Evolutionary conservation across 352 stramenopile species (phyloP), one percentile per base, ranked within the genome.

Genomic region (Globisporangium echinulatum): DNA sequence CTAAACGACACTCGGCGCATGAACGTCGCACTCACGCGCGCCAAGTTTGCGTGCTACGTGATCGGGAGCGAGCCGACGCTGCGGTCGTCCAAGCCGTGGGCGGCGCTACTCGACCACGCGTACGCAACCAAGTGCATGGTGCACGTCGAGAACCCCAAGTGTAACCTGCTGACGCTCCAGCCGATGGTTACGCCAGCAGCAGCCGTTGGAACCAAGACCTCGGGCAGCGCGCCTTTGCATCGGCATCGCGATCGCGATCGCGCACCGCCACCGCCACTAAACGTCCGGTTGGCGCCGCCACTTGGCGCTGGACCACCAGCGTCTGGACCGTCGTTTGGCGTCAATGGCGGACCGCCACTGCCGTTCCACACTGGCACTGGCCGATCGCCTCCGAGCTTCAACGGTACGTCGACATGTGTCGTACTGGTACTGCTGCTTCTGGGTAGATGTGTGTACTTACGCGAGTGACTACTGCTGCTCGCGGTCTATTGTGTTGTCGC

Each of bases 1-100:
- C 63, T 96, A 59, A 94, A 94, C 63, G 87, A 96, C 58, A 90
- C 90, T 56, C 79, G 87, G 9, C 84, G 87, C 36, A 94, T 96
- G 86, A 96, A 96, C 60, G 87, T 96, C 42, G 79, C 86, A 36
- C 60, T 96, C 36, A 96, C 87, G 40, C 71, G 87, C 64, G 87
- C 87, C 25, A 96, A 95, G 63, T 95, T 88, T 63, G 81, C 85
- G 3, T 95, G 86, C 64, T 95, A 92, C 49, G 85, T 96, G 43
- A 90, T 96, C 37, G 87, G 86, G 36, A 96, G 86, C 48, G 83
- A 94, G 51, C 63, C 71, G 10, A 90, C 86, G 2, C 52, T 96
- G 63, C 76, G 82, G 38, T 92, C 83, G n/a, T 96, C 86, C 8
- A 90, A 88, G 60, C 86, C 84, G 7, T 96, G 86, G 86, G 68